These are phyloP conservation scores for Mortierella sp. DNA, from an alignment of 371 early-diverging fungal species.

Conservation along the genomic window DNA sequence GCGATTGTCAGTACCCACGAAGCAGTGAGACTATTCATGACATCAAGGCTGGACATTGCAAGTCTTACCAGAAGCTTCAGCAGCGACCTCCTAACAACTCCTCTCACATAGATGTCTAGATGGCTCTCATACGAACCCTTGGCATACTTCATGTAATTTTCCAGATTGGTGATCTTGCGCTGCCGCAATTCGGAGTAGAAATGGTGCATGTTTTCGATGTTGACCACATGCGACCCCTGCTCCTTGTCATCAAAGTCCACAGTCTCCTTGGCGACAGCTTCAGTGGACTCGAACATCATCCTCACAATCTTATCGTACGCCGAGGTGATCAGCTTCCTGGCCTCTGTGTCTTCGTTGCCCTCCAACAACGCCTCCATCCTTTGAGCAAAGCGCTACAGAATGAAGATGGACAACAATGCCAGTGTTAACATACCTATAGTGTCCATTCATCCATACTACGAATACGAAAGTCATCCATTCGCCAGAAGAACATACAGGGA, in stretches of 20 bases:
- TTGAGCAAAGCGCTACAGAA: constrained; percentile 74
- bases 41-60: not conserved
- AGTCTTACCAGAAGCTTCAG: constrained; percentile 80
- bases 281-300: constrained; percentile 90
- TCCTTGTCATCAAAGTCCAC: constrained; percentile 90
- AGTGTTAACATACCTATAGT: no score
- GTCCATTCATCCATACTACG: no score
- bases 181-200: constrained; percentile 82
- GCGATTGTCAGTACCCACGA: no score
- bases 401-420: not conserved
- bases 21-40: no score
- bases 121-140: constrained; percentile 86
- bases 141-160: constrained; percentile 86
- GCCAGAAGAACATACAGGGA: constrained; percentile 66
- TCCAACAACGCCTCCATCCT: constrained; percentile 72
- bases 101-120: constrained; percentile 84
- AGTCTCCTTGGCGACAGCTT: constrained; percentile 82
- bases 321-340: constrained; percentile 78
- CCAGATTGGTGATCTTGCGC: constrained; percentile 71
- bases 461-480: no score
- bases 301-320: constrained; percentile 88
- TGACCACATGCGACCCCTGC: constrained; percentile 65
- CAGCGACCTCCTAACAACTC: constrained; percentile 88
- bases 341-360: constrained; percentile 64
- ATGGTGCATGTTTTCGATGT: constrained; percentile 91